These are phyloP conservation scores for Sporothrix humicola DNA, from an alignment of 2,329 filamentous ascomycete species.

Conservation along the genomic window DNA sequence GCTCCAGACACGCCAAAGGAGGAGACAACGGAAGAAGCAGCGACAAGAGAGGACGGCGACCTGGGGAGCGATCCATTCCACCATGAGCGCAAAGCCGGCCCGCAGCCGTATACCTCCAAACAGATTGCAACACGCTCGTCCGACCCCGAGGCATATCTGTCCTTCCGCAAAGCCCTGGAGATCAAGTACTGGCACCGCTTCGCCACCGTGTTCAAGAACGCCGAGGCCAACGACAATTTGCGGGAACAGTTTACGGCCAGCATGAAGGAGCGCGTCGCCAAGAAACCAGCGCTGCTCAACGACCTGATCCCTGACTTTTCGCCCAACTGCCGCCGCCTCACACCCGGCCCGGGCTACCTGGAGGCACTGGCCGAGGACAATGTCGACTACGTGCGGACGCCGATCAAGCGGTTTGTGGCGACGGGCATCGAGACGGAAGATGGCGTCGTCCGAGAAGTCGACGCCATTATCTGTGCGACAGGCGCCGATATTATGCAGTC, in stretches of 20 bases:
- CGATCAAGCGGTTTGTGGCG: constrained; percentile 63
- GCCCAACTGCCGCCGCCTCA: constrained; percentile 67
- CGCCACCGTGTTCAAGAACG: constrained; percentile 58
- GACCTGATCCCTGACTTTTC: constrained; percentile 67
- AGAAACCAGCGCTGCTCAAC: constrained; percentile 61
- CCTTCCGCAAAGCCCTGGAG: constrained; percentile 63
- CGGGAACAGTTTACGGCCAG: constrained; percentile 55
- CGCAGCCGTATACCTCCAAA: constrained; percentile 61
- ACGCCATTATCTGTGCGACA: constrained; percentile 71
- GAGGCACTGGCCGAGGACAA: constrained; percentile 67
- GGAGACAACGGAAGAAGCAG: no score
- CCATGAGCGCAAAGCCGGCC: constrained; percentile 36
- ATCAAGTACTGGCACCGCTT: constrained; percentile 68
- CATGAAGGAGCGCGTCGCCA: constrained; percentile 59
- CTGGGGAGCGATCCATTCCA: neutral
- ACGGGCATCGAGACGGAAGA: constrained; percentile 66
- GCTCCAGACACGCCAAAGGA: no score
- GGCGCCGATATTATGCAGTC: constrained; percentile 64
- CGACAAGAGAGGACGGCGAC: no score
- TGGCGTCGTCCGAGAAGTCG: constrained; percentile 61
- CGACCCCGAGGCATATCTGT: constrained; percentile 65
- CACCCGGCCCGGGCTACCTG: constrained; percentile 70
- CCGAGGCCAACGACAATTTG: constrained; percentile 55
- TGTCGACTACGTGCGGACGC: constrained; percentile 63
- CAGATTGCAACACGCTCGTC: constrained; percentile 62